Conservation (phyloP, 495 filamentous ascomycete species). For the Penicillium soppii region DNA sequence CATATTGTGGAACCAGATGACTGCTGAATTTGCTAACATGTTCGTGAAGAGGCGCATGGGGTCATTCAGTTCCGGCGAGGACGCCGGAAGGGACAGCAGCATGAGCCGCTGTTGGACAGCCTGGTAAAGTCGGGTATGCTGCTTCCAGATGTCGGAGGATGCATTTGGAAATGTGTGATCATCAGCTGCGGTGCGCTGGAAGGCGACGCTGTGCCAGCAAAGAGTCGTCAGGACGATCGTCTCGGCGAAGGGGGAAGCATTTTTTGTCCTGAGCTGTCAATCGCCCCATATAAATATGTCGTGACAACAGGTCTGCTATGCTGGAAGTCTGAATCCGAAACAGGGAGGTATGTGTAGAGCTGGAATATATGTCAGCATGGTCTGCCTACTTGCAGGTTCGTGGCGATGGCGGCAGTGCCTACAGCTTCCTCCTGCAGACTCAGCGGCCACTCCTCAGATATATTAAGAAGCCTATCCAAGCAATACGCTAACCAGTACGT, state of each 20-base stretch:
- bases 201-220: constrained; percentile 4
- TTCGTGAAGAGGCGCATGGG: constrained; percentile 7
- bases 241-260: constrained; percentile 2
- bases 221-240: constrained; percentile 3
- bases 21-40: constrained; percentile 5
- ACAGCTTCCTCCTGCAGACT: constrained; percentile 43
- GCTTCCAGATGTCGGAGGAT: not conserved
- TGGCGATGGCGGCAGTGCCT: not conserved
- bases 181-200: not conserved
- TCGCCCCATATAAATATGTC: not conserved
- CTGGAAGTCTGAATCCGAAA: constrained; percentile 4
- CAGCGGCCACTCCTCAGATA: constrained; percentile 45
- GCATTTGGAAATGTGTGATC: not conserved
- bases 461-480: constrained; percentile 52
- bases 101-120: constrained; percentile 3
- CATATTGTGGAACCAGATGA: constrained; percentile 4
- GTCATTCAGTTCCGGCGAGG: not conserved
- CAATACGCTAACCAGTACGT: constrained; percentile 58
- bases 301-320: constrained; percentile 1
- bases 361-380: not conserved
- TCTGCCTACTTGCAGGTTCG: not conserved
- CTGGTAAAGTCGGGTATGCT: not conserved
- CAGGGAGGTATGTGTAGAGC: constrained; percentile 3
- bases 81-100: constrained; percentile 2
- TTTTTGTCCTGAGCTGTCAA: constrained; percentile 1